phyloP scores from a whole-genome alignment of 2,329 filamentous ascomycete species.

The Fusarium cyanostomum region DNA sequence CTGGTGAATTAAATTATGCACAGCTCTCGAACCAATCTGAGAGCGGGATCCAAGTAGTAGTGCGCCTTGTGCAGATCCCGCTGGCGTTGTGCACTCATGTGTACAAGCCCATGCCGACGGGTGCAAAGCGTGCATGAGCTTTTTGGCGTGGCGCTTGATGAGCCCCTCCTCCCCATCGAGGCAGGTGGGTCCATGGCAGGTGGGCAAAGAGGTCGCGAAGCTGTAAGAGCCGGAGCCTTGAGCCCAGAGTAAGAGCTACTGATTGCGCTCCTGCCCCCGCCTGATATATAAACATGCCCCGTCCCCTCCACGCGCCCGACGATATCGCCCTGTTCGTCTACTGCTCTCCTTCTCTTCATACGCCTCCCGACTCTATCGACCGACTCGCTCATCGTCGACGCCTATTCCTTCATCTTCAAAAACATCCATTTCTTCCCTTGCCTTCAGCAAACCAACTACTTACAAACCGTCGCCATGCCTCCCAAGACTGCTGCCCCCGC shows the following conservation, averaged over 20 bases:
- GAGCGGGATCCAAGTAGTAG: constrained; percentile 3
- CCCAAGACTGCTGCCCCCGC: constrained; percentile 64
- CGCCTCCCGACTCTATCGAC: constrained; percentile 29
- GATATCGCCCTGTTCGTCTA: constrained; percentile 49
- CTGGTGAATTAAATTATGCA: constrained; percentile 27
- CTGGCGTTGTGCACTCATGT: constrained; percentile 28
- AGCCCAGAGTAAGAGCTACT: constrained; percentile 52
- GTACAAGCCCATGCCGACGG: constrained; percentile 35
- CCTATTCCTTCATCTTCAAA: constrained; percentile 39
- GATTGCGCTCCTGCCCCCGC: constrained; percentile 66
- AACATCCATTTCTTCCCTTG: constrained; percentile 19
- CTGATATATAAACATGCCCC: constrained; percentile 70
- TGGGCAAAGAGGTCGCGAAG: constrained; percentile 25
- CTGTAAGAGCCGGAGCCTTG: constrained; percentile 33
- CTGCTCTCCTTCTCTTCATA: constrained; percentile 46
- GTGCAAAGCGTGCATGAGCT: constrained; percentile 27
- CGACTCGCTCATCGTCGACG: constrained; percentile 28
- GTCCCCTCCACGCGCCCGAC: constrained; percentile 63
- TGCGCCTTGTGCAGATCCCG: constrained; percentile 16
- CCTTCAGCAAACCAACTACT: constrained; percentile 33
- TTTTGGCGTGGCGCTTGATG: constrained; percentile 40
- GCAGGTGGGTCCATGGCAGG: constrained; percentile 37
- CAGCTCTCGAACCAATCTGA: neutral
- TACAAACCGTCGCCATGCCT: constrained; percentile 60
- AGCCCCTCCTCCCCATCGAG: constrained; percentile 37